Conservation (phyloP, 208 protist genomes). For the Strigomonas culicis region DNA sequence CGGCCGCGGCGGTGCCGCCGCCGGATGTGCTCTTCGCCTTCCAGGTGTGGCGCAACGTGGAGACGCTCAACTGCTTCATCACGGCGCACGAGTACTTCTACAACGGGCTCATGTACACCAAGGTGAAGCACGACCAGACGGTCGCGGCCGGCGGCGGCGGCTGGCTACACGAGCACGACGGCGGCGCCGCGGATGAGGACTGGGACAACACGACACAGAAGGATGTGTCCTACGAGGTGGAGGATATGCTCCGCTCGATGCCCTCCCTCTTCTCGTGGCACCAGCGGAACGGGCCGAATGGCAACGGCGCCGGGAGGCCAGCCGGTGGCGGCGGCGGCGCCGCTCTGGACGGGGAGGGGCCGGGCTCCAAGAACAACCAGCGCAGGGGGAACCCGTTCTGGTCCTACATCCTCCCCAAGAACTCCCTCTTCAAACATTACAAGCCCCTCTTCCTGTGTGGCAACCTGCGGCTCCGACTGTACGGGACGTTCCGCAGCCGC, state of each 20-base stretch:
- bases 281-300: not conserved
- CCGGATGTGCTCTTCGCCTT: conserved; percentile 98
- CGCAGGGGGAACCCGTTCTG: not conserved
- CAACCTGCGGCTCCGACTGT: conserved; percentile 7
- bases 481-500: conserved; percentile 1
- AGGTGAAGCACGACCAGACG: not conserved
- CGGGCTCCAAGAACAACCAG: not conserved
- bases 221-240: not conserved
- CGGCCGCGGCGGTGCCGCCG: conserved; percentile 57
- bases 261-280: not conserved
- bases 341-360: not conserved
- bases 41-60: conserved; percentile 98
- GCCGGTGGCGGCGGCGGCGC: not conserved
- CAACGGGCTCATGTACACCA: not conserved
- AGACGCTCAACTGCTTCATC: conserved; percentile 93
- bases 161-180: not conserved
- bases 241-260: not conserved
- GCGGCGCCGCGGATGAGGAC: not conserved
- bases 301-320: not conserved
- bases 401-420: conserved; percentile 18
- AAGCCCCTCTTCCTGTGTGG: conserved; percentile 15
- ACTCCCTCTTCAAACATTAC: conserved; percentile 22
- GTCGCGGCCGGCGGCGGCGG: not conserved
- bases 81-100: conserved; percentile 19
- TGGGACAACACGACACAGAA: not conserved